Evolutionary conservation across 495 filamentous ascomycete genomes (phyloP).

Genomic region (Penicillium salamii): DNA sequence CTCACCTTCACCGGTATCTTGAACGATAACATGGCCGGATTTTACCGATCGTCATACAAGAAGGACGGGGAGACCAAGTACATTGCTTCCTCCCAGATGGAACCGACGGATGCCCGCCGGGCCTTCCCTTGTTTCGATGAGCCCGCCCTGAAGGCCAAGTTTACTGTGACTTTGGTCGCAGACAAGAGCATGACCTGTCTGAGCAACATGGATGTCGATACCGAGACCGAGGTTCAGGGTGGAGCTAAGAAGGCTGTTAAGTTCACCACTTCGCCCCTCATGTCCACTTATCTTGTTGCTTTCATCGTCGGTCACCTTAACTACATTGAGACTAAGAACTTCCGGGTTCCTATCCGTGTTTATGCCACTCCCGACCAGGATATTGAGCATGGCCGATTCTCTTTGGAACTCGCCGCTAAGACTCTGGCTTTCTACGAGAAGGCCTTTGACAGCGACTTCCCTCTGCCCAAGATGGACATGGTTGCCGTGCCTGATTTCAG

Average conservation of each 20-base stretch:
- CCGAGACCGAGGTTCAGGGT: constrained; percentile 53
- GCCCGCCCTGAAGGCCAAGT: constrained; percentile 65
- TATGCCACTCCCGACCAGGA: constrained; percentile 63
- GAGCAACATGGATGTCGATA: constrained; percentile 67
- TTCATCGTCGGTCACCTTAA: constrained; percentile 69
- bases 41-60: constrained; percentile 67
- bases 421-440: constrained; percentile 54
- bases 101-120: constrained; percentile 62
- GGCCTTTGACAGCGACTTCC: constrained; percentile 53
- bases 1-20: constrained; percentile 59
- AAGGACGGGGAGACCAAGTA: constrained; percentile 55
- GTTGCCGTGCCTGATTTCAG: constrained; percentile 94
- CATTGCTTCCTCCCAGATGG: constrained; percentile 66
- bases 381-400: constrained; percentile 64
- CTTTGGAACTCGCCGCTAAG: constrained; percentile 59
- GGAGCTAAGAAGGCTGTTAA: constrained; percentile 61
- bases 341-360: constrained; percentile 63
- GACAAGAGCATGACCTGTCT: constrained; percentile 62
- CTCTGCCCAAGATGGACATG: constrained; percentile 93
- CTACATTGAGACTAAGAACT: constrained; percentile 60
- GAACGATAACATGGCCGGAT: constrained; percentile 68
- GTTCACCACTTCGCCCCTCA: constrained; percentile 63
- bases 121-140: constrained; percentile 73
- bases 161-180: constrained; percentile 61
- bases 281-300: constrained; percentile 68